These are phyloP conservation scores for Aureobasidium sp. DNA, from an alignment of 2,329 filamentous ascomycete species.

Conservation along the genomic window DNA sequence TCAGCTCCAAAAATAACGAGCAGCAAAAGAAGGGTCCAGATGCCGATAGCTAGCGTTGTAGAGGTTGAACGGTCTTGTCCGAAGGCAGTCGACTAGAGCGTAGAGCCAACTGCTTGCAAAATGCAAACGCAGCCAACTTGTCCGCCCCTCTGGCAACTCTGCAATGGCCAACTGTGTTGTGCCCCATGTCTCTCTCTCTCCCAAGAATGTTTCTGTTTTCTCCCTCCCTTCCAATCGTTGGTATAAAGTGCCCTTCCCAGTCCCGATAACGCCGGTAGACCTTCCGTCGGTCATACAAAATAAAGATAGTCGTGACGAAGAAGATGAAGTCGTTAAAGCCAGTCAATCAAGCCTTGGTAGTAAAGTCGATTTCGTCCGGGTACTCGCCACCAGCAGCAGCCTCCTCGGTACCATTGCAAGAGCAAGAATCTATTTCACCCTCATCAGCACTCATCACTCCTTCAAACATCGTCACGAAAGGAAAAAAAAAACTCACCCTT, in stretches of 20 bases:
- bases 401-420: slow-evolving; percentile 66
- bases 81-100: not conserved
- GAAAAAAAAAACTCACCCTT: slow-evolving; percentile 53
- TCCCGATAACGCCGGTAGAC: not conserved
- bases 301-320: not conserved
- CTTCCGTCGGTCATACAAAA: not conserved
- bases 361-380: slow-evolving; percentile 75
- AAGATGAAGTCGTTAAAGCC: not conserved
- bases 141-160: not conserved
- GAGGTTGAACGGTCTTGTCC: not conserved
- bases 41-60: too few relatives aligned
- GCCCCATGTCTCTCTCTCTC: not conserved
- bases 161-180: not conserved
- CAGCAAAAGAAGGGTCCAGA: too few relatives aligned
- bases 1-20: too few relatives aligned
- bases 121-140: not conserved
- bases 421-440: slow-evolving; percentile 34
- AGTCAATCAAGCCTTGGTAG: slow-evolving; percentile 44
- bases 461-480: too few relatives aligned
- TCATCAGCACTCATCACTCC: too few relatives aligned
- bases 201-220: not conserved
- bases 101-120: not conserved
- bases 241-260: not conserved
- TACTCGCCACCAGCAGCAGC: slow-evolving; percentile 46
- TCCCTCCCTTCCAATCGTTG: not conserved